Evolutionary conservation across 768 basidiomycete species (phyloP).

Genomic region (Boletus subparvulus): DNA sequence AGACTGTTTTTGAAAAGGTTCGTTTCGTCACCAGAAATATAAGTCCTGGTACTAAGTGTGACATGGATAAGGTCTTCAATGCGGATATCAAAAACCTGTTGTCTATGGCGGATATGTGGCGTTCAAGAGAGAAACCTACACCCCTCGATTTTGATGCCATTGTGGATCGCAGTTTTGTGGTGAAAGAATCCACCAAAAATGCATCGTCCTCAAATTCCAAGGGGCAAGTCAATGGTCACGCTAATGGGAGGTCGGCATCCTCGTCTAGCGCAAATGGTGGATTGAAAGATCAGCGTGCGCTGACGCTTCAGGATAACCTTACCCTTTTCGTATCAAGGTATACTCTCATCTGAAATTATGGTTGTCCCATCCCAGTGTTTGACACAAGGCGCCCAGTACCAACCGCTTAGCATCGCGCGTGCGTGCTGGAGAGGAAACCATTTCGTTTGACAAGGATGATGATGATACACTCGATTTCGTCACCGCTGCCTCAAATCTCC

Average conservation of each 20-base stretch:
- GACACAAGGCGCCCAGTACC: slow-evolving; percentile 50
- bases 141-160: slow-evolving; percentile 84
- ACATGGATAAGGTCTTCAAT: slow-evolving; percentile 69
- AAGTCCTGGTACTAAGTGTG: not conserved
- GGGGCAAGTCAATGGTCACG: slow-evolving; percentile 27
- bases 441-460: slow-evolving; percentile 97
- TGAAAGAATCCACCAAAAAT: slow-evolving; percentile 32
- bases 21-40: not conserved
- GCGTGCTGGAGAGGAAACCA: slow-evolving; percentile 62
- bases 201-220: slow-evolving; percentile 17
- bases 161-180: slow-evolving; percentile 56
- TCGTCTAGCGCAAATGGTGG: slow-evolving; percentile 26
- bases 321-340: slow-evolving; percentile 85
- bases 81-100: slow-evolving; percentile 85
- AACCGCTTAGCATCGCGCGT: slow-evolving; percentile 72
- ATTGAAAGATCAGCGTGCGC: slow-evolving; percentile 79
- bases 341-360: not conserved
- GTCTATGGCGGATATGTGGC: slow-evolving; percentile 98
- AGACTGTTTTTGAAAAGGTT: slow-evolving; percentile 84
- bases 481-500: slow-evolving; percentile 89
- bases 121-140: slow-evolving; percentile 78
- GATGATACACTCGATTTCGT: slow-evolving; percentile 97
- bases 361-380: not conserved
- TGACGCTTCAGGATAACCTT: slow-evolving; percentile 80
- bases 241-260: slow-evolving; percentile 14